phyloP scores from a whole-genome alignment of 2,329 filamentous ascomycete genomes.

The Cercospora janseana region DNA sequence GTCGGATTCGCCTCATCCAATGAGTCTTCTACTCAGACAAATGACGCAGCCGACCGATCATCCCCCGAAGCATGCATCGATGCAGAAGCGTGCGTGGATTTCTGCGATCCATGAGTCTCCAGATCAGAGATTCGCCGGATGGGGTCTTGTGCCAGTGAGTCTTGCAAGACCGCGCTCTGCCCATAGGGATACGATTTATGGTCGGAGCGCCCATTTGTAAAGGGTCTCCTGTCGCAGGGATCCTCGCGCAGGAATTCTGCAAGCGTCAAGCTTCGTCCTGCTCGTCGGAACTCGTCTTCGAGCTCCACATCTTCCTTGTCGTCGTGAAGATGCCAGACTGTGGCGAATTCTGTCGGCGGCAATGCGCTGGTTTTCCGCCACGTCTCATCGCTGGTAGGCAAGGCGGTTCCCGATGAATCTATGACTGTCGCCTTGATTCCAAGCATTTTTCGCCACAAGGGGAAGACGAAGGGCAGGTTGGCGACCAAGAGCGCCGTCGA shows the following conservation, averaged over 20 bases:
- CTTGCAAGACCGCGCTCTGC: neutral
- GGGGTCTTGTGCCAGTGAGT: neutral
- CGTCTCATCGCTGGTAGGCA: conserved; percentile 3
- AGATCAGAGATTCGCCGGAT: neutral
- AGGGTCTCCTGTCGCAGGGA: neutral
- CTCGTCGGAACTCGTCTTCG: conserved; percentile 9
- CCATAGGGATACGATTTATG: neutral
- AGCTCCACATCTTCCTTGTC: conserved; percentile 2
- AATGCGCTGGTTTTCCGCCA: conserved; percentile 13
- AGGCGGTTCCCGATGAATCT: conserved; percentile 1
- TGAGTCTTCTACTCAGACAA: neutral
- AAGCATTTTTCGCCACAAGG: conserved; percentile 47
- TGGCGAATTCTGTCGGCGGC: conserved; percentile 14
- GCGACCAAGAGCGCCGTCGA: conserved; percentile 60
- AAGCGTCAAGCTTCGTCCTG: conserved; percentile 4
- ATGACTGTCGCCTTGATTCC: conserved; percentile 35
- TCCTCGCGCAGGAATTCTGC: conserved; percentile 9
- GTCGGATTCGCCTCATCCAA: neutral
- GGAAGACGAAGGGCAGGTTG: conserved; percentile 61
- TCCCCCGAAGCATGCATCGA: neutral
- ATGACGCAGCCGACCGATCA: conserved; percentile 5
- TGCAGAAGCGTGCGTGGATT: conserved; percentile 3
- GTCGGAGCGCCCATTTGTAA: neutral
- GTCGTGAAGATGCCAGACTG: conserved; percentile 9
- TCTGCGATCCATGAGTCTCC: conserved; percentile 2